Evolutionary conservation across 345 rosid species (phyloP).

Genomic region (Melaleuca quinquenervia): DNA sequence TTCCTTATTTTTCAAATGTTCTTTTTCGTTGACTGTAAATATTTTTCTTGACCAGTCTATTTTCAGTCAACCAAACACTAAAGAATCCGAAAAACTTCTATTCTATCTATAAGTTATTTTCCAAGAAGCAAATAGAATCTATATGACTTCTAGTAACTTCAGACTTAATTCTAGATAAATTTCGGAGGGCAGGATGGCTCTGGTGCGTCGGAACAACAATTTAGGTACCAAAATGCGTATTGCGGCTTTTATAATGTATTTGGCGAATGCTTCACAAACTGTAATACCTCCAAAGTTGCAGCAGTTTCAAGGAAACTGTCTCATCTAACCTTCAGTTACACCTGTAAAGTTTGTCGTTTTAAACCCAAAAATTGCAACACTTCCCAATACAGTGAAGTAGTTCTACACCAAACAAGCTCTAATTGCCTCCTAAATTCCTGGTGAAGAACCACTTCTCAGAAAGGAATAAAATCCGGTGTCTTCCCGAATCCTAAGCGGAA

Average conservation of each 20-base stretch:
- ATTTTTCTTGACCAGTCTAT: no score
- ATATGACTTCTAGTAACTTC: fast-evolving
- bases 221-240: not conserved
- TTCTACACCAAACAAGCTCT: not conserved
- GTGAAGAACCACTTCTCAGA: not conserved
- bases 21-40: no score
- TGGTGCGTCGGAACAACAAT: not conserved
- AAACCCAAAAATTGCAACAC: not conserved
- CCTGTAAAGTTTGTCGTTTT: not conserved
- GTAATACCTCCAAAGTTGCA: not conserved
- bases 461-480: not conserved
- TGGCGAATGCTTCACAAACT: no score
- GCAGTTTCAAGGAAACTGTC: not conserved
- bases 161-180: not conserved
- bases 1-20: no score
- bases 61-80: no score
- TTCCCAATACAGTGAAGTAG: not conserved
- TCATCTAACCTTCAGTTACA: not conserved
- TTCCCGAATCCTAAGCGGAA: not conserved
- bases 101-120: no score
- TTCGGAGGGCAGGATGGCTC: fast-evolving
- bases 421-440: not conserved
- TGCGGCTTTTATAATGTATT: not conserved
- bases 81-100: no score
- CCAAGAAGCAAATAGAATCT: no score